Evolutionary conservation across 2,329 filamentous ascomycete genomes (phyloP).

Genomic region (Simplicillium sp.): DNA sequence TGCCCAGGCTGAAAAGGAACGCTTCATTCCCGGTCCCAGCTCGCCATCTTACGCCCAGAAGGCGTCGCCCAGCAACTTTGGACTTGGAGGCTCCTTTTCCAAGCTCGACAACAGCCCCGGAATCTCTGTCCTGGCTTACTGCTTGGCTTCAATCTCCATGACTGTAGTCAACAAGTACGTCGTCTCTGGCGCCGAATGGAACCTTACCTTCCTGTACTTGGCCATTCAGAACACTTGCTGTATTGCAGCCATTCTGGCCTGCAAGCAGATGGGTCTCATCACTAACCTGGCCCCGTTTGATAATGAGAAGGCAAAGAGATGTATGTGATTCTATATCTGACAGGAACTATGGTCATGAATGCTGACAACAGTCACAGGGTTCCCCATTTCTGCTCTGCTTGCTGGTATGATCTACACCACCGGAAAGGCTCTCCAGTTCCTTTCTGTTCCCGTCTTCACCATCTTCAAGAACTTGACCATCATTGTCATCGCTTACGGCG

Average conservation of each 20-base stretch:
- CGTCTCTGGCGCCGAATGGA: slow-evolving; percentile 82
- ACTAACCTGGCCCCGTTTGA: slow-evolving; percentile 77
- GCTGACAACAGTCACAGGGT: slow-evolving; percentile 53
- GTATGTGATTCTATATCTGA: slow-evolving; percentile 39
- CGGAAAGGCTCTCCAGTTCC: slow-evolving; percentile 89
- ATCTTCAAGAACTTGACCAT: slow-evolving; percentile 99
- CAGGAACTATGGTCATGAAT: background rate
- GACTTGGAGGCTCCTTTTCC: slow-evolving; percentile 4
- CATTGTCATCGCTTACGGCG: slow-evolving; percentile 95
- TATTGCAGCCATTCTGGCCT: slow-evolving; percentile 70
- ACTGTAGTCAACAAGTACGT: slow-evolving; percentile 99
- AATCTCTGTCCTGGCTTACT: slow-evolving; percentile 81
- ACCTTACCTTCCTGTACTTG: slow-evolving; percentile 93
- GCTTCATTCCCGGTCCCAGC: slow-evolving; percentile 6
- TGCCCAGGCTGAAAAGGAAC: slow-evolving; percentile 5
- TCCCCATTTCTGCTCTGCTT: slow-evolving; percentile 88
- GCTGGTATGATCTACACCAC: slow-evolving; percentile 99
- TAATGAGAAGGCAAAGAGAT: slow-evolving; percentile 81
- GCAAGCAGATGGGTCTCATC: slow-evolving; percentile 76
- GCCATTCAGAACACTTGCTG: slow-evolving; percentile 89
- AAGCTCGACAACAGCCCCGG: slow-evolving; percentile 59
- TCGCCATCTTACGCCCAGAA: slow-evolving; percentile 2
- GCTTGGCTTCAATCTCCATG: slow-evolving; percentile 95
- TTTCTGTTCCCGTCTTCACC: slow-evolving; percentile 96
- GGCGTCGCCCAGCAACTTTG: slow-evolving; percentile 1